Base-by-base conservation (phyloP, 192 early-diverging fungal genomes). In the Lunasporangiospora selenospora region DNA sequence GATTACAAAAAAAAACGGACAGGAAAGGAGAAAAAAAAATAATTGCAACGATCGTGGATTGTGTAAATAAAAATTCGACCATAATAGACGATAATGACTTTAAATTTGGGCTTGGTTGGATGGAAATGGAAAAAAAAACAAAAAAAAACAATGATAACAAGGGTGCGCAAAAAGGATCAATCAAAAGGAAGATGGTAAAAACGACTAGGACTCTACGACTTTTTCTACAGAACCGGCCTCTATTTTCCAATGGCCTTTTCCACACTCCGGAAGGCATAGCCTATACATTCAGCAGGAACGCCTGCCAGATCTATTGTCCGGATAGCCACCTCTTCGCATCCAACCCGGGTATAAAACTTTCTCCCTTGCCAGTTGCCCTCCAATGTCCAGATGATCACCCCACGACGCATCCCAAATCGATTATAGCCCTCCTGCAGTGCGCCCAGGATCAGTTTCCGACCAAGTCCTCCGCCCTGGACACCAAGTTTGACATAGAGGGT, bases 401-500 rank as follows among this genome's bases (percentile, higher is more conserved):
- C 47, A 2, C 47, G 11, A 13, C 60, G 49, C 67, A 73, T 73
- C 4, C 62, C 42, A 47, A 73, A 58, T 6, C 67, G 67, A 19
- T 73, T 60, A 31, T 62, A 62, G 0, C 47, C 67, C 32, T 73
- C 59, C 40, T 73, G 58, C 16, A 62, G 40, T 4, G 67, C 58
- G 8, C 67, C 67, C 21, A 73, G 23, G 15, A 73, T 21, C 47
- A 73, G 33, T 34, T 73, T 73, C 27, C 67, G 59, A 15, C 67
- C 67, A 23, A 73, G 15, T 0, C 67, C 67, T 23, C 67, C 67
- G 15, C 67, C 67, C 15, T 73, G 67, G 16, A 73, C 59, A 0
- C 67, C 67, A 4, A 73, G 32, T 36, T 73, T 73, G 33, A 73
- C 67, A 42, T 73, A 73, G 23, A 73, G 60, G 10, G 67, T 73